Conservation (phyloP, 2,329 filamentous ascomycete genomes). For the Claviceps maximensis region DNA sequence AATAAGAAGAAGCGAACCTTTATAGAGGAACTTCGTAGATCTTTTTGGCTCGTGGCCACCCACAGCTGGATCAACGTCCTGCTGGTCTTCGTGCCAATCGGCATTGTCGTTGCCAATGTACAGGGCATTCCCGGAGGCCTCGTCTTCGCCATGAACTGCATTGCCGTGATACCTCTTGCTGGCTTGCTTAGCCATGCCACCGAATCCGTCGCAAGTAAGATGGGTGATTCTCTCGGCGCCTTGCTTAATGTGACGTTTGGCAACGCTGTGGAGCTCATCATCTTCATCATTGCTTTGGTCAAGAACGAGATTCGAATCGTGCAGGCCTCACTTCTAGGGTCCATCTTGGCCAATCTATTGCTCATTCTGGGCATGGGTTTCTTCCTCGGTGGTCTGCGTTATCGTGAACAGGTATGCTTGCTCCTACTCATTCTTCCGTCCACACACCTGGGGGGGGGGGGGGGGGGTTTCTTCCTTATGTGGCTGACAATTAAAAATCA, state of each 20-base stretch:
- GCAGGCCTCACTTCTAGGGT: conserved; percentile 79
- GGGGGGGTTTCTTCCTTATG: not conserved
- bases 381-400: conserved; percentile 72
- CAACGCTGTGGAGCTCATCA: conserved; percentile 69
- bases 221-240: conserved; percentile 61
- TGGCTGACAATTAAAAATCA: conserved; percentile 16
- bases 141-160: conserved; percentile 60
- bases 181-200: conserved; percentile 61
- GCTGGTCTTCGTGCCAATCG: conserved; percentile 64
- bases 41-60: conserved; percentile 43
- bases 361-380: conserved; percentile 90
- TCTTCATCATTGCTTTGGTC: conserved; percentile 32
- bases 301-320: conserved; percentile 75
- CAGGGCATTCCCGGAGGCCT: conserved; percentile 42
- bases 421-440: no score
- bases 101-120: conserved; percentile 51
- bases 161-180: conserved; percentile 64
- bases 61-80: conserved; percentile 70
- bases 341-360: conserved; percentile 77
- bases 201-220: conserved; percentile 57
- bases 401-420: conserved; percentile 58
- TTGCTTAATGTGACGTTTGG: conserved; percentile 67
- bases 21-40: conserved; percentile 34
- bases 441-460: no score
- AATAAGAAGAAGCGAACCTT: conserved; percentile 28